Conservation (phyloP, 2,329 filamentous ascomycete genomes). For the Aureobasidium melanogenum region DNA sequence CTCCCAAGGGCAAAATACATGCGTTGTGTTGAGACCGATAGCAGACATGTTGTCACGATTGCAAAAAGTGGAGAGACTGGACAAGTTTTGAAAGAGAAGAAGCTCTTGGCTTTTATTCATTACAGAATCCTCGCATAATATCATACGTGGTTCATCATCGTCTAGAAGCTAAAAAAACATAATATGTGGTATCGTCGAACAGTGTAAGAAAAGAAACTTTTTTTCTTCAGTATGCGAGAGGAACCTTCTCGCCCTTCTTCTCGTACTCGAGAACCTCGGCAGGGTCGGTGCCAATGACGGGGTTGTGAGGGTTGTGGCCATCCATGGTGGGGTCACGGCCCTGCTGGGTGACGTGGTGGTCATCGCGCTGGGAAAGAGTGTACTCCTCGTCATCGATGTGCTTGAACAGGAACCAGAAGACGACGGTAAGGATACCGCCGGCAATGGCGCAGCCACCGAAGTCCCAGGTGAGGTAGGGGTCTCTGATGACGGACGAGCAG, state of each 20-base stretch:
- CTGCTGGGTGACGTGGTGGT: conserved; percentile 14
- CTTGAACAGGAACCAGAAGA: conserved; percentile 41
- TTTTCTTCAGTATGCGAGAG: background rate
- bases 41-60: background rate
- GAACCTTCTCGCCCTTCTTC: conserved; percentile 12
- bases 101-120: conserved; percentile 1
- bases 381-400: conserved; percentile 29
- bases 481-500: conserved; percentile 27
- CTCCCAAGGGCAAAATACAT: no score
- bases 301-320: conserved; percentile 14
- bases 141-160: background rate
- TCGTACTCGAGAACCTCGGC: conserved; percentile 8
- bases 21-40: no score
- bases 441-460: conserved; percentile 43
- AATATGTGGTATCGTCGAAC: background rate
- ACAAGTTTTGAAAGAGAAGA: background rate
- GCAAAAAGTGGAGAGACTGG: background rate
- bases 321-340: conserved; percentile 11
- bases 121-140: background rate
- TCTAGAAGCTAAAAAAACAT: background rate
- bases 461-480: conserved; percentile 42
- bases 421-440: conserved; percentile 37
- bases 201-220: background rate
- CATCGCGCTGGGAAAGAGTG: conserved; percentile 13
- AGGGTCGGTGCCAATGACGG: conserved; percentile 11